Evolutionary conservation across 441 rosid species (phyloP).

Genomic region (Erodium moschatum): DNA sequence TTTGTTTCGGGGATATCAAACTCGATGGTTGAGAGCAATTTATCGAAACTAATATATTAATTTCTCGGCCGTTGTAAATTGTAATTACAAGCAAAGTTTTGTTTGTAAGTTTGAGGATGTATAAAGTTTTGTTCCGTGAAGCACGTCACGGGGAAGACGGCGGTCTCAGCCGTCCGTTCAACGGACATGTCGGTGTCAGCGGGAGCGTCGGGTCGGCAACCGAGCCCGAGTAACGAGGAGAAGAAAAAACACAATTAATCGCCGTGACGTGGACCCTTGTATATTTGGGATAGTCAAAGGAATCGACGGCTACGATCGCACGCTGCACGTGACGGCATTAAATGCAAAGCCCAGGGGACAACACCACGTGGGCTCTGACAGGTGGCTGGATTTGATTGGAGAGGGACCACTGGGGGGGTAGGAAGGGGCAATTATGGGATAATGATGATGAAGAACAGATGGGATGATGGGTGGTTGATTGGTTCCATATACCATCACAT

Average conservation of each 20-base stretch:
- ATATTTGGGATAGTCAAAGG: neutral
- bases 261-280: neutral
- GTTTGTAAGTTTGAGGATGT: too few relatives aligned
- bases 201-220: neutral
- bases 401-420: neutral
- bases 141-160: neutral
- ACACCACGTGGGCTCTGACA: neutral
- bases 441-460: constrained; percentile 2
- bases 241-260: constrained; percentile 5
- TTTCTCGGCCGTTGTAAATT: too few relatives aligned
- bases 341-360: neutral
- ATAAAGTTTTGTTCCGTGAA: neutral
- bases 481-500: too few relatives aligned
- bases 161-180: neutral
- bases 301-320: neutral
- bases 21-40: too few relatives aligned
- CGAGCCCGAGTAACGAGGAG: constrained; percentile 6
- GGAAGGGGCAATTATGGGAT: constrained; percentile 1
- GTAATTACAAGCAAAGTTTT: too few relatives aligned
- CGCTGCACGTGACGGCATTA: neutral
- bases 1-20: too few relatives aligned
- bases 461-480: too few relatives aligned
- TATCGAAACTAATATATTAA: too few relatives aligned
- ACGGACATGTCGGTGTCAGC: neutral
- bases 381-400: neutral